These are phyloP conservation scores for Coemansia pectinata DNA, from an alignment of 192 early-diverging fungal genomes.

Conservation along the genomic window DNA sequence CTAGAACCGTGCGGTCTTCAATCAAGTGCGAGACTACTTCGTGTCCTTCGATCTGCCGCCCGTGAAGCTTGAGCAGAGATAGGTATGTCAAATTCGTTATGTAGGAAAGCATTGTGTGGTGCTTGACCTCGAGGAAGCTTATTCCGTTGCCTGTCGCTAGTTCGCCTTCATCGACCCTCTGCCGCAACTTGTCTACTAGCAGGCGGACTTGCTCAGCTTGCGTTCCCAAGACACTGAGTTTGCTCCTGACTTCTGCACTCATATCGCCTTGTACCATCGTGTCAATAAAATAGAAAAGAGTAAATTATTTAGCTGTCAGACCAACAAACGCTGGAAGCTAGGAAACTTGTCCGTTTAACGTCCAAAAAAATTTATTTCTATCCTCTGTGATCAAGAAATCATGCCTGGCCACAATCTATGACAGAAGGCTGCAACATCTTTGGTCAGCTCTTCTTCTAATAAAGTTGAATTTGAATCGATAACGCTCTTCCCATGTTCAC, in stretches of 20 bases:
- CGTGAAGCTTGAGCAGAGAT: constrained; percentile 77
- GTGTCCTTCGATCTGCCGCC: constrained; percentile 64
- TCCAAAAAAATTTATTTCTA: not conserved
- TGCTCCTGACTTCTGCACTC: constrained; percentile 11
- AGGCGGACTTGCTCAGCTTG: constrained; percentile 51
- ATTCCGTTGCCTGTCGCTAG: constrained; percentile 76
- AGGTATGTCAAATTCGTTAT: constrained; percentile 76
- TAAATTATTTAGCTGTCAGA: not conserved
- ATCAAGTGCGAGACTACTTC: constrained; percentile 67
- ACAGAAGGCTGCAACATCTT: not conserved
- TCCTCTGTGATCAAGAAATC: not conserved
- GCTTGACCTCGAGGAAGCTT: constrained; percentile 88
- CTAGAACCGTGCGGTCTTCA: constrained; percentile 82
- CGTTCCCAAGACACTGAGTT: constrained; percentile 25
- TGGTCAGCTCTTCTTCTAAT: not conserved
- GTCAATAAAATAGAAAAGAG: not conserved
- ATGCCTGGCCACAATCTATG: not conserved
- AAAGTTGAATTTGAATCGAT: not conserved
- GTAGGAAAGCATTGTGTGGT: constrained; percentile 85
- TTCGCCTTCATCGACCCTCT: constrained; percentile 57
- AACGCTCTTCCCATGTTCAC: not conserved
- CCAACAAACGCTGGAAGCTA: not conserved
- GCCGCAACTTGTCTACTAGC: constrained; percentile 43
- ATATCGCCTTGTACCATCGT: constrained; percentile 8
- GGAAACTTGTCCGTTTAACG: not conserved